phyloP scores from a whole-genome alignment of 805 yeast genomes.

The Suhomyces faveliae region DNA sequence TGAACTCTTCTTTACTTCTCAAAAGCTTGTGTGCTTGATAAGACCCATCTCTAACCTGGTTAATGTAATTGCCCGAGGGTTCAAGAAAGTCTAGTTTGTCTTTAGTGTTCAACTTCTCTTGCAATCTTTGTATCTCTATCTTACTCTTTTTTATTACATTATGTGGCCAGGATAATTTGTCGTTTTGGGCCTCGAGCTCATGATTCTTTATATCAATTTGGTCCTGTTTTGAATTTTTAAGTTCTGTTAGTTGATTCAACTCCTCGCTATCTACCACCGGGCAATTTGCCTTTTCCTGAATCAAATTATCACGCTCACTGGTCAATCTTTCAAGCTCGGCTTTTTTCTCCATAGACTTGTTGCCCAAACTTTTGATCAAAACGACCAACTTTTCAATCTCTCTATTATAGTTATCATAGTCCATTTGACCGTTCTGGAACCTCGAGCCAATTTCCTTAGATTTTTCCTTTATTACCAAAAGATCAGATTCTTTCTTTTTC shows the following conservation, averaged over 20 bases:
- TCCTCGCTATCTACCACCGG: constrained; percentile 31
- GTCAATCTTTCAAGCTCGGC: constrained; percentile 11
- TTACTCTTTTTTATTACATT: constrained; percentile 11
- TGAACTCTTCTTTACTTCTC: constrained; percentile 38
- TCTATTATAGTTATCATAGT: constrained; percentile 3
- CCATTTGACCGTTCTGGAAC: constrained; percentile 4
- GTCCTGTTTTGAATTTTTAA: constrained; percentile 21
- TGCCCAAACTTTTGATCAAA: constrained; percentile 6
- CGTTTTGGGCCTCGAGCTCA: constrained; percentile 10
- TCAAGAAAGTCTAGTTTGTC: constrained; percentile 55
- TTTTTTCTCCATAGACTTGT: constrained; percentile 12
- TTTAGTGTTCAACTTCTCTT: constrained; percentile 33
- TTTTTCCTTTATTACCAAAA: background rate
- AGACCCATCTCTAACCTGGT: constrained; percentile 42
- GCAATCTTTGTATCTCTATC: constrained; percentile 12
- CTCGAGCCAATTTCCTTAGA: constrained; percentile 9
- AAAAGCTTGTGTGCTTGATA: constrained; percentile 37
- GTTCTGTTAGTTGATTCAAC: constrained; percentile 18
- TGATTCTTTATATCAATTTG: constrained; percentile 12
- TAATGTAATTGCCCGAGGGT: constrained; percentile 22
- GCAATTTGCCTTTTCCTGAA: constrained; percentile 20
- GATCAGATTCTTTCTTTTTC: background rate
- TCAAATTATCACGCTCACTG: constrained; percentile 10
- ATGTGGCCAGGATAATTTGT: constrained; percentile 8
- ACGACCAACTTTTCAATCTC: constrained; percentile 24